Evolutionary conservation across 805 yeast species (phyloP), one percentile per base, ranked within the genome.

Genomic region (Starmerella ratchasimensis): DNA sequence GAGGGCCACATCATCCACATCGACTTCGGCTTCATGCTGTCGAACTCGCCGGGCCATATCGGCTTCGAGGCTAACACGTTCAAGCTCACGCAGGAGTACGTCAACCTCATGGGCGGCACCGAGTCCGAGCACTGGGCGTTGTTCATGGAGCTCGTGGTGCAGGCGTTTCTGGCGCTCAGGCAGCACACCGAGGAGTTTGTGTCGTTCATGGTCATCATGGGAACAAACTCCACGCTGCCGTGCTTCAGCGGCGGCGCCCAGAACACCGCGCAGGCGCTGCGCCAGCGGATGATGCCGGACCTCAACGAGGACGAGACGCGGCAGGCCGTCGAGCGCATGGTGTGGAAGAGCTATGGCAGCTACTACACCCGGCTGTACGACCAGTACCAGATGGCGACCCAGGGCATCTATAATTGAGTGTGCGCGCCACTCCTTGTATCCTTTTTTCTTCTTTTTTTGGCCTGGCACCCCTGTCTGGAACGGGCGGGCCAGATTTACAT

Each of bases 31-130:
- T 88, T 83, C 57, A 60, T 88, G 55, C 64, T 88, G 3, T 82
- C 95, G 0, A 88, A 90, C 54, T 78, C 96, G 0, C 99, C 99
- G 0, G 98, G 98, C 3, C 79, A 94, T 34, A 84, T 90, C 39
- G 95, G 96, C 0, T 86, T 90, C 56, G 99, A 90, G 55, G 93
- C 95, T 1, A 95, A 97, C 1, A 96, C 98, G 1, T 90, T 90
- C 66, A 90, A 90, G 56, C 64, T 90, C 14, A 83, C 97, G 0
- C 66, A 67, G 42, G 99, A 90, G 52, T 90, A 90, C 50, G 73
- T 88, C 17, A 96, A 86, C 23, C 58, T 90, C 3, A 57, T 90
- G 48, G 98, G 93, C 9, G 97, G 97, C 0, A 38, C 67, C 0
- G 76, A 72, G 2, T 71, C 83, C 15, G 69, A 64, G 17, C 60